Percentiles rank a stretch among this genome's conserved stretches.
These are phyloP conservation scores for Solanum chilense DNA, from an alignment of 257 asterid genomes.

Conservation along the genomic window DNA sequence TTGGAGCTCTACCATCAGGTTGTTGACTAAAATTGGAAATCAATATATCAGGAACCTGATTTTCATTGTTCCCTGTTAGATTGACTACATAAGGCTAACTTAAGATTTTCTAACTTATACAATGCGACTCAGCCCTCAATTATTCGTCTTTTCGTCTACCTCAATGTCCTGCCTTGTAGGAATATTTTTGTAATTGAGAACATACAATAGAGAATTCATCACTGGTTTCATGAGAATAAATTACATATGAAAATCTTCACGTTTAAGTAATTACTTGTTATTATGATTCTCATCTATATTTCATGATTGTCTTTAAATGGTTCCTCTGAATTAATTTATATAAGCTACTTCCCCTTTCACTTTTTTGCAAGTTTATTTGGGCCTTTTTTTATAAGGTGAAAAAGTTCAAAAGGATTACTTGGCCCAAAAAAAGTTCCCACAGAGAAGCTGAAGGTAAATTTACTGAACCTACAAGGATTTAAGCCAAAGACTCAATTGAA, in stretches of 20 bases:
- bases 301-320: background rate
- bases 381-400: background rate
- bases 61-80: background rate
- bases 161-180: background rate
- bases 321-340: background rate
- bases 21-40: background rate
- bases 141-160: background rate
- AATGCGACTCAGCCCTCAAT: background rate
- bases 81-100: background rate
- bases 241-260: background rate
- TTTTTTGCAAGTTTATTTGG: background rate
- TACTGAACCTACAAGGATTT: constrained; percentile 14
- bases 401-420: background rate
- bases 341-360: background rate
- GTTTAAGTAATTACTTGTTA: background rate
- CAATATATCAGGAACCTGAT: background rate
- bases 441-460: constrained; percentile 13
- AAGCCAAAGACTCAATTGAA: constrained; percentile 10
- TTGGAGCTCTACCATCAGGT: background rate
- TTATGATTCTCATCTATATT: background rate
- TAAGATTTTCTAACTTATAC: background rate
- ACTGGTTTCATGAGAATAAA: background rate
- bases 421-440: constrained; percentile 42
- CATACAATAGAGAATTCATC: background rate
- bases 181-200: background rate